Base-by-base conservation (phyloP, 176 grass and related monocot genomes). In the Thinopyrum elongatum region DNA sequence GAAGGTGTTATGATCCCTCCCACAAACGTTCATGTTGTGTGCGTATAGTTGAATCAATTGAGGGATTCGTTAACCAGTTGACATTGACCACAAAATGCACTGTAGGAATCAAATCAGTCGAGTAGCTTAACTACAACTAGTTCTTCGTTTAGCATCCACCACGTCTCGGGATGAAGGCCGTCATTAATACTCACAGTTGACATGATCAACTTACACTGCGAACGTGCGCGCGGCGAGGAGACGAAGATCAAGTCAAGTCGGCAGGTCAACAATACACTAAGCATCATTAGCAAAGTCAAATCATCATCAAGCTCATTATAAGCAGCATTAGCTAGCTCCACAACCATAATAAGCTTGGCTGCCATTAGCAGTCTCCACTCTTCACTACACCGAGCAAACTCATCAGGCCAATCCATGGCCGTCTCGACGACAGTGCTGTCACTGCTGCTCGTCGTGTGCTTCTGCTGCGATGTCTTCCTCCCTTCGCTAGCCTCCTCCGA, bases 401-500 rank as follows among this genome's bases (percentile, higher is more conserved):
- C 42, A 44, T 44, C 42, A 13, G 42, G 42, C 14, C 42, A 6
- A 8, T 58, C 7, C 55, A 58, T 58, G 55, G 55, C 55, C 7
- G 55, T 58, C 7, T 58, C 55, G 55, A 22, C 55, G 55, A 58
- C 55, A 0, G 55, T 58, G 2, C 7, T 58, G 53, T 57, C 53
- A 57, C 19, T 57, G 55, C 0, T 58, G 3, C 55, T 58, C 19
- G 1, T 58, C 7, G 55, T 22, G 55, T 22, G 7, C 21, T 58
- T 58, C 7, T 58, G 55, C 55, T 58, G 55, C 55, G 0, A 58
- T 22, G 55, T 22, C 55, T 22, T 58, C 55, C 21, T 25, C 30
- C 53, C 77, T 31, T 69, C 91, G 1, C 25, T 33, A 4, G 81
- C 55, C 3, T 58, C 87, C 5, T 77, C 85, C 15, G 88, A 89